Percentiles rank a stretch among this genome's conserved stretches.
These are phyloP conservation scores for Brassica juncea DNA, from an alignment of 345 rosid genomes.

Conservation along the genomic window DNA sequence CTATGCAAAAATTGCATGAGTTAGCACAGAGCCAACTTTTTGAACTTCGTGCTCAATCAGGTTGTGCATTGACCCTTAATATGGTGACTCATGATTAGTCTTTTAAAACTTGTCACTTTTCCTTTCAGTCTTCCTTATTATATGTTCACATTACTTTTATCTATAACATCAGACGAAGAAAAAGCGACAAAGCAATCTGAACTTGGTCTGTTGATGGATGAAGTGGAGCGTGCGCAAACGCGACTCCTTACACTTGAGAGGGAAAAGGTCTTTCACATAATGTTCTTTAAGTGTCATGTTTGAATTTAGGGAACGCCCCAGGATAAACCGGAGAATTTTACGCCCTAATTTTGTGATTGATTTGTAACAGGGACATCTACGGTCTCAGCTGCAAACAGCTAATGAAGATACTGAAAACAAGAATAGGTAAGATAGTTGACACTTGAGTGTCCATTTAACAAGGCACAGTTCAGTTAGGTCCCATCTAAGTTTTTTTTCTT, in stretches of 20 bases:
- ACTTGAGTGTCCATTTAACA: constrained; percentile 13
- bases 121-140: constrained; percentile 7
- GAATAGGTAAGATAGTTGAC: constrained; percentile 54
- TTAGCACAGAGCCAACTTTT: constrained; percentile 97
- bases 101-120: background rate
- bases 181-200: constrained; percentile 92
- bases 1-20: constrained; percentile 95
- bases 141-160: constrained; percentile 14
- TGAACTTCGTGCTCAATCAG: constrained; percentile 96
- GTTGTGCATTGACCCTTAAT: constrained; percentile 45
- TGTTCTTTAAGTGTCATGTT: constrained; percentile 25
- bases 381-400: constrained; percentile 85
- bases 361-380: constrained; percentile 69
- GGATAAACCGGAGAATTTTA: background rate
- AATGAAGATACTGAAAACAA: constrained; percentile 74
- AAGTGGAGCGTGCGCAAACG: constrained; percentile 98
- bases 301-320: constrained; percentile 2
- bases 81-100: constrained; percentile 17
- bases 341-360: constrained; percentile 15
- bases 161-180: constrained; percentile 74
- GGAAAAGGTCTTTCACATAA: constrained; percentile 63
- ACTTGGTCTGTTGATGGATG: constrained; percentile 93
- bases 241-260: constrained; percentile 93
- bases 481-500: background rate
- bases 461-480: constrained; percentile 8